Conservation (phyloP, 805 yeast genomes). For the Barnettozyma wickerhamii region DNA sequence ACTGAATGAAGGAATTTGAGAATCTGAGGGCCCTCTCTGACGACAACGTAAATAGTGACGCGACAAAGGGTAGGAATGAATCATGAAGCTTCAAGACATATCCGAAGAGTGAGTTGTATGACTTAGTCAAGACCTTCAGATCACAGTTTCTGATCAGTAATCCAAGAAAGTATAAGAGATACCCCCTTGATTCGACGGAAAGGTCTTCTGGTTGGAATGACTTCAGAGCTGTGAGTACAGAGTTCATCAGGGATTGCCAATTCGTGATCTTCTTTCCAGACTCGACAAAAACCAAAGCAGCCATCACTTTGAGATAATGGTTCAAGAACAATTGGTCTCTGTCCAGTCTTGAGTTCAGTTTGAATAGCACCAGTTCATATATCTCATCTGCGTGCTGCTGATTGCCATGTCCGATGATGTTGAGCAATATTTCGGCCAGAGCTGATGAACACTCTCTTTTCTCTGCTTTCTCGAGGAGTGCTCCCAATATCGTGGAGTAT, state of each 20-base stretch:
- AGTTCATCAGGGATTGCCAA: conserved; percentile 38
- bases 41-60: conserved; percentile 38
- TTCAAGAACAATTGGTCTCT: conserved; percentile 11
- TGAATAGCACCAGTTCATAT: conserved; percentile 32
- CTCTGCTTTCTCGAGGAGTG: conserved; percentile 32
- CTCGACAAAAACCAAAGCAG: conserved; percentile 57
- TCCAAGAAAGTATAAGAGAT: conserved; percentile 42
- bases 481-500: conserved; percentile 45
- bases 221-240: conserved; percentile 18
- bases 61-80: conserved; percentile 43
- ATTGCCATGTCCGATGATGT: conserved; percentile 49
- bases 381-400: conserved; percentile 42
- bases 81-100: conserved; percentile 31
- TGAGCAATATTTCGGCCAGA: conserved; percentile 55
- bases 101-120: conserved; percentile 41
- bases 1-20: conserved; percentile 43
- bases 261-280: conserved; percentile 59
- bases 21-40: conserved; percentile 41
- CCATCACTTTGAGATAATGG: conserved; percentile 32
- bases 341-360: conserved; percentile 17
- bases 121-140: conserved; percentile 40
- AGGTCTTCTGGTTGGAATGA: background rate
- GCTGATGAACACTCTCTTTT: conserved; percentile 33
- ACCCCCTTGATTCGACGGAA: conserved; percentile 7
- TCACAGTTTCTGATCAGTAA: conserved; percentile 54